Conservation (phyloP, 108 stramenopile species). For the Pseudonitzschia pungens region DNA sequence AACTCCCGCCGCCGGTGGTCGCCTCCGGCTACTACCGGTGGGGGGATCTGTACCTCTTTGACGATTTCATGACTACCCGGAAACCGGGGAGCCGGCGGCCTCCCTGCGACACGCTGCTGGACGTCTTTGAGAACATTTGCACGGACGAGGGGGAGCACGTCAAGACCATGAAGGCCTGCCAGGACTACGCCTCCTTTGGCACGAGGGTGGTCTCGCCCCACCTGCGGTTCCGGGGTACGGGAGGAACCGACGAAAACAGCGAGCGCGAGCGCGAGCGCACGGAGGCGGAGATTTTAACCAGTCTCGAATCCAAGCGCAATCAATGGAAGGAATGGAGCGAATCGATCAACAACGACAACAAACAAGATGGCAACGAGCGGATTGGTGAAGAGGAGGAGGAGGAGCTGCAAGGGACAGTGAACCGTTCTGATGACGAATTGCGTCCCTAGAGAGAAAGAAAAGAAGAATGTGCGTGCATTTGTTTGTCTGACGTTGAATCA, state of each 20-base stretch:
- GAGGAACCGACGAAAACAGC: constrained; percentile 13
- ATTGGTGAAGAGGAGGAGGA: too few species aligned
- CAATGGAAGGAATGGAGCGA: constrained; percentile 15
- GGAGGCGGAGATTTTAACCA: not conserved
- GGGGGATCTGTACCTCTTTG: constrained; percentile 85
- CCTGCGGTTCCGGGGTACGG: not conserved
- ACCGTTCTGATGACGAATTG: too few species aligned
- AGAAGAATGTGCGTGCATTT: too few species aligned
- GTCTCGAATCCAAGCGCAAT: not conserved
- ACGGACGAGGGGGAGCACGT: constrained; percentile 83
- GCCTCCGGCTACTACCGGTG: constrained; percentile 71
- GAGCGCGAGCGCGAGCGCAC: constrained; percentile 7
- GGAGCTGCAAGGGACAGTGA: too few species aligned
- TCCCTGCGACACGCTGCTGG: constrained; percentile 74
- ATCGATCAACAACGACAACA: not conserved
- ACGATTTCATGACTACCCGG: constrained; percentile 43
- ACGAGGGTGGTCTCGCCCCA: constrained; percentile 11
- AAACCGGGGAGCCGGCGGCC: constrained; percentile 31
- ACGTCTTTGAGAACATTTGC: constrained; percentile 77
- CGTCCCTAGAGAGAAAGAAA: too few species aligned
- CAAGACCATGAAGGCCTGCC: constrained; percentile 47
- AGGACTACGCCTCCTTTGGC: constrained; percentile 27
- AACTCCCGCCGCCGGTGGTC: constrained; percentile 54
- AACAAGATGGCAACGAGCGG: not conserved
- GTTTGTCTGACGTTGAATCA: too few species aligned